Conservation (phyloP, 2,329 filamentous ascomycete genomes). For the Colletotrichum sublineola region DNA sequence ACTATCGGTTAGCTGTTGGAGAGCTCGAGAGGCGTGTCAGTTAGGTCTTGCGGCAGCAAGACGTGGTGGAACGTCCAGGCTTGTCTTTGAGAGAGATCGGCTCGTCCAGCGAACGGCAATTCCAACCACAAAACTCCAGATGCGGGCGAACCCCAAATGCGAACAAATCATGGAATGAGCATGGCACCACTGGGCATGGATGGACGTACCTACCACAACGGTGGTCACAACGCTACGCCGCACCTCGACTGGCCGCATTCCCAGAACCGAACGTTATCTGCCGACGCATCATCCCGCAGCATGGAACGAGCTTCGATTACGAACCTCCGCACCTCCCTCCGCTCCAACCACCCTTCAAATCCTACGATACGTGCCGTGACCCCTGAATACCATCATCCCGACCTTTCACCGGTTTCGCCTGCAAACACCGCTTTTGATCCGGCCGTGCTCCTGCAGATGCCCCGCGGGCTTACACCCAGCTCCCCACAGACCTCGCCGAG, state of each 20-base stretch:
- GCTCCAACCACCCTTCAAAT: conserved; percentile 50
- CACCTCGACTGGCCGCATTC: conserved; percentile 51
- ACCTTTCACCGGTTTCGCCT: conserved; percentile 26
- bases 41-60: conserved; percentile 29
- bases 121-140: conserved; percentile 26
- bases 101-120: conserved; percentile 14
- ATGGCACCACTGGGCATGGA: conserved; percentile 62
- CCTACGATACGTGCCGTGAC: conserved; percentile 74
- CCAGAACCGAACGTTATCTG: conserved; percentile 44
- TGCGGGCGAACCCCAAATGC: conserved; percentile 48
- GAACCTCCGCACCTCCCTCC: conserved; percentile 53
- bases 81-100: conserved; percentile 20
- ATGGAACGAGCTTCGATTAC: conserved; percentile 54
- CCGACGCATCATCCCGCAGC: conserved; percentile 41
- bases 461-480: conserved; percentile 51
- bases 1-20: conserved; percentile 1
- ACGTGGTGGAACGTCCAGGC: conserved; percentile 35
- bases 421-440: conserved; percentile 34
- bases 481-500: conserved; percentile 63
- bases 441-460: conserved; percentile 38
- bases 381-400: conserved; percentile 62
- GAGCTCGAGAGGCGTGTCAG: conserved; percentile 20
- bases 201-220: conserved; percentile 54
- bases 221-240: conserved; percentile 53
- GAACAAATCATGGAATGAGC: conserved; percentile 60